These are phyloP conservation scores for Heliocybe sulcata DNA, from an alignment of 1,284 basidiomycete species.

Conservation along the genomic window DNA sequence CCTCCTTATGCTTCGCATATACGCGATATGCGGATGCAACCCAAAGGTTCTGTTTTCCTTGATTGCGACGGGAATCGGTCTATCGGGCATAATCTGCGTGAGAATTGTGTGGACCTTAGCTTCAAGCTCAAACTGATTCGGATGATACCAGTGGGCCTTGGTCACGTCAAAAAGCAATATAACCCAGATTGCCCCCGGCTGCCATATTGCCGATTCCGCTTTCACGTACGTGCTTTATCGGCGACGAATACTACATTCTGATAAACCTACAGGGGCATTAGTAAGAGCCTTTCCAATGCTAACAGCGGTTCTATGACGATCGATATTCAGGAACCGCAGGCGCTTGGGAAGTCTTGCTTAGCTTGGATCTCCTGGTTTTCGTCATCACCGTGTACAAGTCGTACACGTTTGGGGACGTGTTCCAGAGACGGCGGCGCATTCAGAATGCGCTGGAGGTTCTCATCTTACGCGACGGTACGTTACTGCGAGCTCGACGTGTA, in stretches of 20 bases:
- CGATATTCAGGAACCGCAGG: not conserved
- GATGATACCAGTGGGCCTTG: not conserved
- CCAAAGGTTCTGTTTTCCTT: not conserved
- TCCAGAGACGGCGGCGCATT: constrained; percentile 1
- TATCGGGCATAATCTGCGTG: not conserved
- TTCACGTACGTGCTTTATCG: constrained; percentile 5
- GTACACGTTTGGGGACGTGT: not conserved
- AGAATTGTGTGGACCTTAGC: not conserved
- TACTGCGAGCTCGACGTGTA: not conserved
- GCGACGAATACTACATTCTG: not conserved
- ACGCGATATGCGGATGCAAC: not conserved
- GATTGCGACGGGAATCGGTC: not conserved
- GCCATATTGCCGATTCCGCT: not conserved
- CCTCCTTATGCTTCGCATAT: constrained; percentile 1
- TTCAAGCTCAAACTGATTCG: not conserved
- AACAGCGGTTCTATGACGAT: not conserved
- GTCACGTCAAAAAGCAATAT: constrained; percentile 1
- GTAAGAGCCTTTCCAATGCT: not conserved
- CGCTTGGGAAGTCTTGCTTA: constrained; percentile 10
- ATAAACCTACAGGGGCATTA: not conserved
- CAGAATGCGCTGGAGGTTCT: not conserved
- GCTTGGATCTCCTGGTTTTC: constrained; percentile 13
- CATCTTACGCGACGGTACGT: constrained; percentile 17
- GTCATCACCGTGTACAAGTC: constrained; percentile 12
- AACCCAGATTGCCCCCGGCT: constrained; percentile 1